Percentiles rank a stretch among this genome's conserved stretches.
Conservation (phyloP, 106 monocot species). For the Acorus gramineus region DNA sequence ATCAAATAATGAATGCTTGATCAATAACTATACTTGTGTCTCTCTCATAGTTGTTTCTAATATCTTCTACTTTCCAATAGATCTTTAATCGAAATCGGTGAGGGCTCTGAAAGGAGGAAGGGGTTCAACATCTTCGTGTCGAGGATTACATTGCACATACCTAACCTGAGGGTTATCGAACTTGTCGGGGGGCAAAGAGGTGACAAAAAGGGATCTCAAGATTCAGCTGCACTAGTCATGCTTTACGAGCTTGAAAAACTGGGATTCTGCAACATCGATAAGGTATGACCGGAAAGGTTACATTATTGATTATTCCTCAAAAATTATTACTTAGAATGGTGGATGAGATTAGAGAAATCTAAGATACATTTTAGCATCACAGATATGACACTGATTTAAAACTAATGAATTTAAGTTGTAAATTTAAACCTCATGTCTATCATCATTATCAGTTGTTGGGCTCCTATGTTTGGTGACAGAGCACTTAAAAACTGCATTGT, state of each 20-base stretch:
- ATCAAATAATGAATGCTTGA: not conserved
- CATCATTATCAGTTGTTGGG: no score
- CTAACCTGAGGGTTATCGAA: conserved; percentile 21
- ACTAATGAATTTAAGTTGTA: no score
- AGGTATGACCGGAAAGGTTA: conserved; percentile 8
- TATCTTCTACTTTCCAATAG: no score
- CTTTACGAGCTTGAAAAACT: conserved; percentile 65
- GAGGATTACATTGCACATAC: conserved; percentile 43
- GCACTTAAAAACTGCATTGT: no score
- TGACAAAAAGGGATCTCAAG: conserved; percentile 84
- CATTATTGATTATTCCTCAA: no score
- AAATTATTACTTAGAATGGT: no score
- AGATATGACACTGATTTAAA: no score
- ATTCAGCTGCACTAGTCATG: conserved; percentile 71
- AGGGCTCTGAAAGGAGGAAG: not conserved
- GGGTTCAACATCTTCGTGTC: conserved; percentile 31
- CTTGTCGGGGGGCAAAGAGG: conserved; percentile 40
- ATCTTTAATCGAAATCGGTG: not conserved
- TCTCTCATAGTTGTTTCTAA: not conserved
- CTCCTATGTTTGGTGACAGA: no score
- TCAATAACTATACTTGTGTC: not conserved
- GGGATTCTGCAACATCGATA: conserved; percentile 38
- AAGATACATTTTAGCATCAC: no score
- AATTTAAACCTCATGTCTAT: no score
- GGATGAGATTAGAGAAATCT: no score